phyloP scores from a whole-genome alignment of 805 yeast species.

The Starmerella sirachaensis region DNA sequence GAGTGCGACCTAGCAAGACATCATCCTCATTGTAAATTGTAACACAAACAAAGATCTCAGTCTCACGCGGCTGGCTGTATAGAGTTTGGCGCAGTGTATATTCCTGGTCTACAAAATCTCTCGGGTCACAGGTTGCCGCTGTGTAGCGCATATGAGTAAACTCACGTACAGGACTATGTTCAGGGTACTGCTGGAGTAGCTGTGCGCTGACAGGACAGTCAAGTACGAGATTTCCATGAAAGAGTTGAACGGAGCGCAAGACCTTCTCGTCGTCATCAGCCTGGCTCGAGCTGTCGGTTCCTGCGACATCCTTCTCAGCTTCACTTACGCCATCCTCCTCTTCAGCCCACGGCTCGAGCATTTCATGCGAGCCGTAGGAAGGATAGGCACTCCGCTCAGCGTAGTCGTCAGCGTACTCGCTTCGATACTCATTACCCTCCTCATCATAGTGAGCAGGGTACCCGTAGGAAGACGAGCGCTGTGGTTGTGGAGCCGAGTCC shows the following conservation, averaged over 20 bases:
- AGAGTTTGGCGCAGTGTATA: slow-evolving; percentile 77
- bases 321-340: slow-evolving; percentile 6
- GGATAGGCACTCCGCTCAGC: not conserved
- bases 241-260: slow-evolving; percentile 37
- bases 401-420: slow-evolving; percentile 16
- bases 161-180: slow-evolving; percentile 46
- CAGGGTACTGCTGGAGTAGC: slow-evolving; percentile 43
- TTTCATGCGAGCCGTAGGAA: not conserved
- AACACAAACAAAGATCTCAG: slow-evolving; percentile 74
- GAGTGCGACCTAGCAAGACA: slow-evolving; percentile 64
- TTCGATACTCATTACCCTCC: slow-evolving; percentile 12
- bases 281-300: too few species aligned
- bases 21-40: slow-evolving; percentile 90
- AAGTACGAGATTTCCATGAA: slow-evolving; percentile 67
- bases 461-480: not conserved
- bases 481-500: slow-evolving; percentile 3
- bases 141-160: slow-evolving; percentile 83
- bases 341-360: slow-evolving; percentile 6
- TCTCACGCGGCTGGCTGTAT: slow-evolving; percentile 64
- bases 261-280: slow-evolving; percentile 9
- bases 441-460: not conserved
- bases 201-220: slow-evolving; percentile 81
- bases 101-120: slow-evolving; percentile 44
- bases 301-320: slow-evolving; percentile 6
- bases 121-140: slow-evolving; percentile 88